Evolutionary conservation across 179 eudicot species (phyloP).

Genomic region (Patellifolia procumbens): DNA sequence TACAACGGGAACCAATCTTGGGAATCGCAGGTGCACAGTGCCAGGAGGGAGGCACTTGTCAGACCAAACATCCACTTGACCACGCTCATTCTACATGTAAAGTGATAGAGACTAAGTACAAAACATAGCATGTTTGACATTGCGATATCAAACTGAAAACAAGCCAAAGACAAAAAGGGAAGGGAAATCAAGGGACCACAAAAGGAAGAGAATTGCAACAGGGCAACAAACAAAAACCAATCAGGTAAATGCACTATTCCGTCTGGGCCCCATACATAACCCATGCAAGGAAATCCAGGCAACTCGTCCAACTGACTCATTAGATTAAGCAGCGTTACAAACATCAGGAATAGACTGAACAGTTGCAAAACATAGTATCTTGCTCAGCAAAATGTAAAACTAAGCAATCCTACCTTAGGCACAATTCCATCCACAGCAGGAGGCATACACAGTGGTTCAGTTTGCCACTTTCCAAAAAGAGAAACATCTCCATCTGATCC

Average conservation of each 20-base stretch:
- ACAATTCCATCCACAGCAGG: constrained; percentile 87
- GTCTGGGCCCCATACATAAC: neutral
- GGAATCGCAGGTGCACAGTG: constrained; percentile 88
- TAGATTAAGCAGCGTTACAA: neutral
- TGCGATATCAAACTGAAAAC: neutral
- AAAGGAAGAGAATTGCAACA: neutral
- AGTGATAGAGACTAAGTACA: neutral
- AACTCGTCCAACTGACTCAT: neutral
- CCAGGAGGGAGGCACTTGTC: constrained; percentile 99
- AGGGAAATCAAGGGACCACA: neutral
- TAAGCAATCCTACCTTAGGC: constrained; percentile 61
- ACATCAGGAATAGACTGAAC: neutral
- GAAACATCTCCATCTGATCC: constrained; percentile 46
- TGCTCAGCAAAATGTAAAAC: neutral
- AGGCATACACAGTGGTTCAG: constrained; percentile 76
- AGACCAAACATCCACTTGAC: constrained; percentile 98
- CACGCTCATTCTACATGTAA: constrained; percentile 81
- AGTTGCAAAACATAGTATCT: neutral
- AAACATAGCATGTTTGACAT: neutral
- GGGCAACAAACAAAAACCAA: no score
- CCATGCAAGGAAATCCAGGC: neutral
- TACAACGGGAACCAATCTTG: constrained; percentile 66
- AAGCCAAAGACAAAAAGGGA: neutral
- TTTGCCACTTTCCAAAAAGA: constrained; percentile 96
- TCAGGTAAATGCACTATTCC: no score